A percentile compares a stretch with the other conserved stretches of the same genome.
Evolutionary conservation across 139 green algal species (phyloP).

Genomic region (Prasinococcaceae sp.): DNA sequence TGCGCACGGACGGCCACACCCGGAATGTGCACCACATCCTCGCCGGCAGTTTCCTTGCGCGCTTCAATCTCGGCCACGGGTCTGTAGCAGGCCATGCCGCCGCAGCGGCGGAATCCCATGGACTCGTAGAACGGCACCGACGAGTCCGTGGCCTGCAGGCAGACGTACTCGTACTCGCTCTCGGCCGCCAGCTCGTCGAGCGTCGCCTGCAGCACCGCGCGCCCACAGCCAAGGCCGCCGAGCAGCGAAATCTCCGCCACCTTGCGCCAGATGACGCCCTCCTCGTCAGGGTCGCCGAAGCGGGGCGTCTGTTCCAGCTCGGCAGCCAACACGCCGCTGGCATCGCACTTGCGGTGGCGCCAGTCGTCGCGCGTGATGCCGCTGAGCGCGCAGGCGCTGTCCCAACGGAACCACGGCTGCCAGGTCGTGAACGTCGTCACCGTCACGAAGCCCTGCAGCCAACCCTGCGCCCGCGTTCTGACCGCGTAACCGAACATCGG

Average conservation of each 20-base stretch:
- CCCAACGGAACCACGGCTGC: neutral
- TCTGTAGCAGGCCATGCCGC: neutral
- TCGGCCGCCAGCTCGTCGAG: neutral
- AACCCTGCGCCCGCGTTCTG: neutral
- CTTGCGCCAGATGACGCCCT: neutral
- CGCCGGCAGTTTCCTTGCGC: too few relatives aligned
- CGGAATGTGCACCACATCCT: too few relatives aligned
- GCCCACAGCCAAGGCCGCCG: neutral
- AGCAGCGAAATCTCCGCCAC: neutral
- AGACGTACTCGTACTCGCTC: neutral
- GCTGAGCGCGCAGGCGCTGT: neutral
- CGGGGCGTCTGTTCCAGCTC: too few relatives aligned
- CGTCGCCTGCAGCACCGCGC: neutral
- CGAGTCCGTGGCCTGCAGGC: neutral
- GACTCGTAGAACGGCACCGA: neutral
- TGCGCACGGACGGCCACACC: too few relatives aligned
- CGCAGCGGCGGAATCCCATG: neutral
- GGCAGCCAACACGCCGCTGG: slow-evolving; percentile 7
- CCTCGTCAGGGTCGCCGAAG: neutral
- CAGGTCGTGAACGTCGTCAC: neutral
- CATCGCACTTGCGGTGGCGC: neutral
- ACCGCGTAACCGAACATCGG: neutral
- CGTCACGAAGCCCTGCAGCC: neutral
- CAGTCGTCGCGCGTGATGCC: neutral
- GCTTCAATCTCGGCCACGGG: too few relatives aligned